These are phyloP conservation scores for Ophiostoma sp. DNA, from an alignment of 2,329 filamentous ascomycete genomes.

Conservation along the genomic window DNA sequence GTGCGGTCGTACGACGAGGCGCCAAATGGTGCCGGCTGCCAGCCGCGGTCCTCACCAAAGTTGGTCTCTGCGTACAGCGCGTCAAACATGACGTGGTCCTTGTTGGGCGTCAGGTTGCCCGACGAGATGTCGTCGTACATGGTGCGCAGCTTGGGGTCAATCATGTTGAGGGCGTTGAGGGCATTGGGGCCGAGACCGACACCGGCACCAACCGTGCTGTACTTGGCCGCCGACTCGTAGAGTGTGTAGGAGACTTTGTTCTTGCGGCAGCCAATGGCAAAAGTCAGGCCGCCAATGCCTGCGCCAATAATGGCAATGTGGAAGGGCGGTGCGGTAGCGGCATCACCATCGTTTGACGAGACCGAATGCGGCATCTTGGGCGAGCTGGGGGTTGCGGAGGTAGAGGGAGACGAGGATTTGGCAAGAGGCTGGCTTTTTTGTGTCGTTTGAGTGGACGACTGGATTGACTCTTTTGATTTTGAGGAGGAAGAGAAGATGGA, in stretches of 20 bases:
- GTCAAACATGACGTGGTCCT: slow-evolving; percentile 44
- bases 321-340: slow-evolving; percentile 33
- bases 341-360: background rate
- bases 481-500: slow-evolving; percentile 2
- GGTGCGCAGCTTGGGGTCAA: slow-evolving; percentile 30
- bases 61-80: slow-evolving; percentile 44
- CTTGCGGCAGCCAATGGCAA: slow-evolving; percentile 39
- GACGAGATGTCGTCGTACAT: slow-evolving; percentile 43
- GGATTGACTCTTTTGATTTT: background rate
- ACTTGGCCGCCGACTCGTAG: slow-evolving; percentile 39
- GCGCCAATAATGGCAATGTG: slow-evolving; percentile 43
- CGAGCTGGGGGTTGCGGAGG: background rate
- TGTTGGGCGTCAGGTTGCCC: slow-evolving; percentile 41
- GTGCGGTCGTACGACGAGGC: slow-evolving; percentile 42
- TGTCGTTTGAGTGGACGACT: background rate
- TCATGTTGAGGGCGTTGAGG: slow-evolving; percentile 32
- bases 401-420: background rate
- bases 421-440: background rate
- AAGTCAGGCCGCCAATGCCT: slow-evolving; percentile 43
- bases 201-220: slow-evolving; percentile 42
- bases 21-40: slow-evolving; percentile 41
- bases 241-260: slow-evolving; percentile 38
- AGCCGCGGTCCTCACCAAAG: slow-evolving; percentile 41
- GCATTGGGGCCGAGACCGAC: slow-evolving; percentile 41
- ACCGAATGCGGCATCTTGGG: slow-evolving; percentile 19